These are phyloP conservation scores for Pseudisothecium myosuroides DNA, from an alignment of 225 moss, liverwort and hornwort genomes.

Conservation along the genomic window DNA sequence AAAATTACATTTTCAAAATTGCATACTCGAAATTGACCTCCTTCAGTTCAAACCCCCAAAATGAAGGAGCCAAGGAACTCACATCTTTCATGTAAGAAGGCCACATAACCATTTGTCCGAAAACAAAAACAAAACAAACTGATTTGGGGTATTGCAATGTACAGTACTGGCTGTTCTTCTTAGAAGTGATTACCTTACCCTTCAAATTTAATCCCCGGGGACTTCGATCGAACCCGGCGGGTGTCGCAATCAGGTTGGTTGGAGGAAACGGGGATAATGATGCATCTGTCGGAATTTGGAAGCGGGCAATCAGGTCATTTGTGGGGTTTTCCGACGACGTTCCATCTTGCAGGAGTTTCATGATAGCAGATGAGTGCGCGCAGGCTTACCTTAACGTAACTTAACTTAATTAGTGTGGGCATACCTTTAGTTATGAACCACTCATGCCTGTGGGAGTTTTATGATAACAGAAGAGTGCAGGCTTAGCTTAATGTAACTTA, in stretches of 20 bases:
- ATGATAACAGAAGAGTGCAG: not conserved
- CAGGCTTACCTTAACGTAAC: not conserved
- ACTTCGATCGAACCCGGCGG: not conserved
- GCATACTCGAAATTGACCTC: too few relatives aligned
- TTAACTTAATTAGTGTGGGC: too few relatives aligned
- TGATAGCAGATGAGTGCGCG: not conserved
- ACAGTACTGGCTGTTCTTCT: too few relatives aligned
- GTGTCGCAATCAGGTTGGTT: not conserved
- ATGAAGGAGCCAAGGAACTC: too few relatives aligned
- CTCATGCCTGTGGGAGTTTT: not conserved
- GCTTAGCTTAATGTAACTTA: too few relatives aligned
- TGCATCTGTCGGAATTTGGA: not conserved
- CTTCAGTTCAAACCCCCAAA: too few relatives aligned
- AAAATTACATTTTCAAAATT: too few relatives aligned
- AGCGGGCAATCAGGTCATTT: not conserved
- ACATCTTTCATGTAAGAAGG: too few relatives aligned
- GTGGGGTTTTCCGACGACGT: not conserved
- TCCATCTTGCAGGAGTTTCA: not conserved
- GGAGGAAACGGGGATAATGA: not conserved
- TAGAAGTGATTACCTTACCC: too few relatives aligned
- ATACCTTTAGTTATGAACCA: too few relatives aligned
- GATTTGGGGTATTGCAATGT: not conserved
- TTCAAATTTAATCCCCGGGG: fast-evolving
- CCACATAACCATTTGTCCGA: too few relatives aligned
- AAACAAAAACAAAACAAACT: too few relatives aligned